Evolutionary conservation across 192 early-diverging fungal species (phyloP).

Genomic region (Backusella circina): DNA sequence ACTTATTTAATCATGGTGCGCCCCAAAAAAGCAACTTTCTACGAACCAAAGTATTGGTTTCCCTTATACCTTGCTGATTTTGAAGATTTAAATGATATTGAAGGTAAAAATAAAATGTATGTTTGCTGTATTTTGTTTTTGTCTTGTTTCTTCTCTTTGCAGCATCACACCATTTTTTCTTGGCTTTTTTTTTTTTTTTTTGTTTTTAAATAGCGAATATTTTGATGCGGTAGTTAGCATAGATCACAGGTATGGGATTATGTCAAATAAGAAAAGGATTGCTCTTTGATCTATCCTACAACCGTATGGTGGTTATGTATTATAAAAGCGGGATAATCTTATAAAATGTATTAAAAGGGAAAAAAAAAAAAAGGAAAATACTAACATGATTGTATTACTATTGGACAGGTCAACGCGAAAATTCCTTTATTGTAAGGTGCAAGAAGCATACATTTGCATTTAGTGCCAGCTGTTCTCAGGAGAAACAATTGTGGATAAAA

Average conservation of each 20-base stretch:
- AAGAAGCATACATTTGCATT: conserved; percentile 50
- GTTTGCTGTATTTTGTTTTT: not conserved
- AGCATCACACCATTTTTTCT: not conserved
- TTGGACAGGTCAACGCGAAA: conserved; percentile 3
- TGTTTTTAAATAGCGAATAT: no score
- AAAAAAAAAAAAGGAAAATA: not conserved
- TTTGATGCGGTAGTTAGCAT: no score
- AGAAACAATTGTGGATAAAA: conserved; percentile 54
- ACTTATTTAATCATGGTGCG: conserved; percentile 58
- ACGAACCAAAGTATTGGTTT: conserved; percentile 65
- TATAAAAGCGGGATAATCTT: no score
- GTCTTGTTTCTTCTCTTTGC: not conserved
- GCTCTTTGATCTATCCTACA: no score
- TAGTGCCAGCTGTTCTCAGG: conserved; percentile 47
- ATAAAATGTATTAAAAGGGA: no score
- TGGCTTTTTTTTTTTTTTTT: not conserved
- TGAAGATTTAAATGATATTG: conserved; percentile 41
- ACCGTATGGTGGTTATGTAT: no score
- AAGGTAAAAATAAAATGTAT: conserved; percentile 25
- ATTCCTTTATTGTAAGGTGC: conserved; percentile 14
- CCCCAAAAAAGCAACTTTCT: conserved; percentile 40
- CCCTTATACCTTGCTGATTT: conserved; percentile 57
- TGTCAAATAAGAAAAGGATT: no score
- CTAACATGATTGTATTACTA: not conserved
- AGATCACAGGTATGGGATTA: no score